Percentiles rank a stretch among this genome's conserved stretches.
phyloP scores from a whole-genome alignment of 805 yeast genomes.

The Lipomyces kockii region DNA sequence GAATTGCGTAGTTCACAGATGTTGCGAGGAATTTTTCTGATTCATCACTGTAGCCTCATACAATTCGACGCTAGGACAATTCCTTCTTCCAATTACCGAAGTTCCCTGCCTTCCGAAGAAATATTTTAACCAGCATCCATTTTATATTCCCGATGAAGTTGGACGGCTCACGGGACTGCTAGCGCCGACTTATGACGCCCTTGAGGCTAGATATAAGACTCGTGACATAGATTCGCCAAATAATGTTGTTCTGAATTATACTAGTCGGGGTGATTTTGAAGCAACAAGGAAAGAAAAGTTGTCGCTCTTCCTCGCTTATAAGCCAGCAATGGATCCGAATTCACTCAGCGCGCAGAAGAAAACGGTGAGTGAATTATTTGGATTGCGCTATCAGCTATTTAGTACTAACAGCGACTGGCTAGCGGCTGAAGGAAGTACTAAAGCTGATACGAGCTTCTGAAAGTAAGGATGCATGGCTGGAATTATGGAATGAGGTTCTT shows the following conservation, averaged over 20 bases:
- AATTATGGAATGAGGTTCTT: not conserved
- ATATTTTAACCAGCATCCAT: constrained; percentile 17
- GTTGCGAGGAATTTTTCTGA: not conserved
- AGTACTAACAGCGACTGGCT: not conserved
- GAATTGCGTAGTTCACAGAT: not conserved
- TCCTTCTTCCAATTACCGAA: constrained; percentile 1
- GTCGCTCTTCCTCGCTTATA: constrained; percentile 6
- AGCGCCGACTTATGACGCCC: constrained; percentile 8
- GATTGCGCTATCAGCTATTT: not conserved
- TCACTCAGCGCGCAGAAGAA: not conserved
- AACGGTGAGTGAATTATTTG: not conserved
- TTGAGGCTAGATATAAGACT: constrained; percentile 13
- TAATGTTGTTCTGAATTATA: constrained; percentile 12
- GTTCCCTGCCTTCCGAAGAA: constrained; percentile 1
- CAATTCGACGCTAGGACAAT: constrained; percentile 3
- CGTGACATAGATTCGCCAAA: not conserved
- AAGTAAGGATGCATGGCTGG: not conserved
- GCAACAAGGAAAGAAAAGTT: constrained; percentile 4
- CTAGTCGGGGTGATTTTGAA: constrained; percentile 1
- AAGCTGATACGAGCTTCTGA: not conserved
- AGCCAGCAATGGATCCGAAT: not conserved
- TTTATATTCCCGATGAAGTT: constrained; percentile 20
- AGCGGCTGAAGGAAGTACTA: not conserved
- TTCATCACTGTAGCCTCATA: not conserved
- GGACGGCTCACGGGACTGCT: constrained; percentile 14